Evolutionary conservation across 148 eudicot genomes (phyloP).

Genomic region (Rhododendron kiyosumense): DNA sequence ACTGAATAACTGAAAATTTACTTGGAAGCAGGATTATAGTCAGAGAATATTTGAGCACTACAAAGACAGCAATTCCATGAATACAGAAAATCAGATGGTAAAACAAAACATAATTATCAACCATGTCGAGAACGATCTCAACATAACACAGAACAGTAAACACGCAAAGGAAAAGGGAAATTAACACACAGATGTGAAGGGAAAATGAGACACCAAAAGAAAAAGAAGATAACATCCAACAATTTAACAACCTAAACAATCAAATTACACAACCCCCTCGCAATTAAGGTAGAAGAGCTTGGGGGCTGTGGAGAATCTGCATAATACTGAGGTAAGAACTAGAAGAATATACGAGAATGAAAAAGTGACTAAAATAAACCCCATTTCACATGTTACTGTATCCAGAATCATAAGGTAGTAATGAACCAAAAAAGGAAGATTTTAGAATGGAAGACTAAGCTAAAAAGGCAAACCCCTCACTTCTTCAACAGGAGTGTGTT

Average conservation of each 20-base stretch:
- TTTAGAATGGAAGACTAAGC: background rate
- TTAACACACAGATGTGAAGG: background rate
- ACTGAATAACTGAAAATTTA: background rate
- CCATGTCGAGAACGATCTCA: background rate
- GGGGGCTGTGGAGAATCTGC: background rate
- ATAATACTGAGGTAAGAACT: background rate
- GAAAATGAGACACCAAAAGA: background rate
- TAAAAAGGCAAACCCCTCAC: slow-evolving; percentile 7
- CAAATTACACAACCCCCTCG: background rate
- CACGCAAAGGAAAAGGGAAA: background rate
- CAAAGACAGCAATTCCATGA: background rate
- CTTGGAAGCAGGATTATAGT: background rate
- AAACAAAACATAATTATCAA: background rate
- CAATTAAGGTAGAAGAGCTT: slow-evolving; percentile 1
- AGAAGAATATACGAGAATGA: background rate
- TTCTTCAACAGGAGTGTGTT: slow-evolving; percentile 19
- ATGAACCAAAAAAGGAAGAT: background rate
- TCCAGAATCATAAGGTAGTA: background rate
- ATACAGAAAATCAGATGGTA: background rate
- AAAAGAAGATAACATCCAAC: background rate
- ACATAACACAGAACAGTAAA: background rate
- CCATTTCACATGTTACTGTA: background rate
- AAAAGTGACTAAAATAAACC: background rate
- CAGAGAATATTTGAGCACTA: background rate
- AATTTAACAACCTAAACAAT: background rate